Conservation (phyloP, 257 asterid genomes). For the Handroanthus guayacan region DNA sequence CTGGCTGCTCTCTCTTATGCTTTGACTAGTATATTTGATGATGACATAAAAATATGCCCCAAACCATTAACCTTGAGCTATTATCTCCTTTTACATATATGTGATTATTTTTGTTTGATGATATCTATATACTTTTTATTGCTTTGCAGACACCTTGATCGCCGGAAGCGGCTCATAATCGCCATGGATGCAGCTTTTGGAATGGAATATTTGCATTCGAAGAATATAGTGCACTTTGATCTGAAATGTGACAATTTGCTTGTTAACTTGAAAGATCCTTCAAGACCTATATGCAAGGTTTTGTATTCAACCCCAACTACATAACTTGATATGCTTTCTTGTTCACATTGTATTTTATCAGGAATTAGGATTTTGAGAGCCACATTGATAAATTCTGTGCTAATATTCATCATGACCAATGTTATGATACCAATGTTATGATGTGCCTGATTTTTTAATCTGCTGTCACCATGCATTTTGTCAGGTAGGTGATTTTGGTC, state of each 20-base stretch:
- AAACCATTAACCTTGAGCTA: background rate
- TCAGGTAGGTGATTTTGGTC: constrained; percentile 96
- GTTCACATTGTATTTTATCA: background rate
- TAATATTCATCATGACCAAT: constrained; percentile 11
- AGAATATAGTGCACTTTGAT: constrained; percentile 94
- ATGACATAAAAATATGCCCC: background rate
- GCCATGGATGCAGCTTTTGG: constrained; percentile 99
- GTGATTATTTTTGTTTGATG: background rate
- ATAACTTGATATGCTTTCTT: constrained; percentile 12
- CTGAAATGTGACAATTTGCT: constrained; percentile 92
- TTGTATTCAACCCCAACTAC: constrained; percentile 3
- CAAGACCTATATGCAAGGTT: constrained; percentile 95
- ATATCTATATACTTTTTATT: constrained; percentile 22
- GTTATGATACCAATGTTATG: background rate
- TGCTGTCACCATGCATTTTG: constrained; percentile 35
- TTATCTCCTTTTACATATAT: constrained; percentile 1
- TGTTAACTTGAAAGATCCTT: constrained; percentile 89
- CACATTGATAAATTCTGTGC: background rate
- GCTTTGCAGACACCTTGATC: constrained; percentile 79
- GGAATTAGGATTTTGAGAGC: background rate
- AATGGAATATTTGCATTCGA: constrained; percentile 95
- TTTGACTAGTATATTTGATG: constrained; percentile 18
- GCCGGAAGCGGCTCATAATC: constrained; percentile 77
- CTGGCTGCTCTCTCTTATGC: background rate
- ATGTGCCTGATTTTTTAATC: constrained; percentile 27